Evolutionary conservation across 371 early-diverging fungal species (phyloP).

Genomic region (Fennellomyces sp.): DNA sequence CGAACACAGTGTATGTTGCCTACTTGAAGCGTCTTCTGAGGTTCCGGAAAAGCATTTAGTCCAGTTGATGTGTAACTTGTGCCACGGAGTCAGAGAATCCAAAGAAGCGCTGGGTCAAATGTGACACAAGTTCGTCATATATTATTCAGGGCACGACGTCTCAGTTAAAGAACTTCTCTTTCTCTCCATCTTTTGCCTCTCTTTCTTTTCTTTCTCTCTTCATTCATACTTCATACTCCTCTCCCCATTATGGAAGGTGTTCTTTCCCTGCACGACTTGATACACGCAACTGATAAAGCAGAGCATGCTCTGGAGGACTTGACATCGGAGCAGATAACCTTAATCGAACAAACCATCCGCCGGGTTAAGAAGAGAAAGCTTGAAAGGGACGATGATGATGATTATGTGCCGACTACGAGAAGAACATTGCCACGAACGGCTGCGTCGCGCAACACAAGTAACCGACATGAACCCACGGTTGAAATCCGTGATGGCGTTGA

Average conservation of each 20-base stretch:
- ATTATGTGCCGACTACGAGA: not conserved
- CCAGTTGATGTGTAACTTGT: too few relatives aligned
- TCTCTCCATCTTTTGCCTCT: not conserved
- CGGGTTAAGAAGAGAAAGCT: conserved; percentile 45
- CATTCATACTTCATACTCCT: not conserved
- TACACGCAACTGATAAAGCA: conserved; percentile 38
- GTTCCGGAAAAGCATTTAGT: not conserved
- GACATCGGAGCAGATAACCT: conserved; percentile 38
- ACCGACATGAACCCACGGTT: conserved; percentile 40
- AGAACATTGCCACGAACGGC: conserved; percentile 2
- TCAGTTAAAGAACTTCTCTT: not conserved
- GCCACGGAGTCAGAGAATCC: not conserved
- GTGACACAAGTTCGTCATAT: conserved; percentile 6
- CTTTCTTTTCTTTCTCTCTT: not conserved
- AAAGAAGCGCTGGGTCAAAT: not conserved
- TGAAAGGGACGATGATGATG: conserved; percentile 14
- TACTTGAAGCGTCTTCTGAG: too few relatives aligned
- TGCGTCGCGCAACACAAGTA: conserved; percentile 17
- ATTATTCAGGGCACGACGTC: not conserved
- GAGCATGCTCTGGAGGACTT: conserved; percentile 38
- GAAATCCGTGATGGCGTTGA: conserved; percentile 64
- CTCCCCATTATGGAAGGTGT: not conserved
- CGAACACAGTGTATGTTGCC: too few relatives aligned
- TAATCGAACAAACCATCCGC: conserved; percentile 42
- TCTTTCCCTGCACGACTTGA: conserved; percentile 28